These are phyloP conservation scores for Microdochium bolleyi DNA, from an alignment of 2,329 filamentous ascomycete species.

Conservation along the genomic window DNA sequence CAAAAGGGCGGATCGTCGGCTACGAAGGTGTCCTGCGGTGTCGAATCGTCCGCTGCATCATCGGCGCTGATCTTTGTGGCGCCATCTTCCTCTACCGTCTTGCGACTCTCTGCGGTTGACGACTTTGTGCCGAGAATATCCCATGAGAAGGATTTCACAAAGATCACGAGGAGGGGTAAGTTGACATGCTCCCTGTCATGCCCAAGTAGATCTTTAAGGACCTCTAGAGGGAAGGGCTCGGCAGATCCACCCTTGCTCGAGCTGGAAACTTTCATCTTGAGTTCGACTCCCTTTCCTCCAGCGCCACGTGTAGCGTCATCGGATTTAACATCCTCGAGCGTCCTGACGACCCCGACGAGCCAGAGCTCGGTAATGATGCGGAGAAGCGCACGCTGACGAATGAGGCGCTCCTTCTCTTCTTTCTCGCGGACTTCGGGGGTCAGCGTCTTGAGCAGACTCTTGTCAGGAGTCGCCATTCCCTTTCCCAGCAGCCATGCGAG, in stretches of 20 bases:
- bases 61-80: conserved; percentile 43
- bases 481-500: conserved; percentile 89
- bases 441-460: conserved; percentile 69
- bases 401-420: conserved; percentile 89
- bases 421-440: conserved; percentile 78
- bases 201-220: conserved; percentile 92
- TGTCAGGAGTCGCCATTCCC: conserved; percentile 86
- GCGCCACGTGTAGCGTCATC: conserved; percentile 56
- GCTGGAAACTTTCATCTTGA: conserved; percentile 45
- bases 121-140: conserved; percentile 80
- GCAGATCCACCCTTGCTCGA: conserved; percentile 57
- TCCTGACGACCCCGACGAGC: conserved; percentile 83
- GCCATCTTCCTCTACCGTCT: conserved; percentile 75
- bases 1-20: conserved; percentile 66
- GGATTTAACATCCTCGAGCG: conserved; percentile 60
- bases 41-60: conserved; percentile 39
- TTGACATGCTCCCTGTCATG: conserved; percentile 91
- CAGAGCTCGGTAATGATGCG: conserved; percentile 92
- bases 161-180: conserved; percentile 83
- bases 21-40: conserved; percentile 12
- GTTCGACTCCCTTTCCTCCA: conserved; percentile 54
- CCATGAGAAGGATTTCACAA: conserved; percentile 95
- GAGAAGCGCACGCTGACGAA: conserved; percentile 76
- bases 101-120: conserved; percentile 68
- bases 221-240: conserved; percentile 92